Evolutionary conservation across 2,329 filamentous ascomycete species (phyloP).

Genomic region (Claviceps pazoutovae): DNA sequence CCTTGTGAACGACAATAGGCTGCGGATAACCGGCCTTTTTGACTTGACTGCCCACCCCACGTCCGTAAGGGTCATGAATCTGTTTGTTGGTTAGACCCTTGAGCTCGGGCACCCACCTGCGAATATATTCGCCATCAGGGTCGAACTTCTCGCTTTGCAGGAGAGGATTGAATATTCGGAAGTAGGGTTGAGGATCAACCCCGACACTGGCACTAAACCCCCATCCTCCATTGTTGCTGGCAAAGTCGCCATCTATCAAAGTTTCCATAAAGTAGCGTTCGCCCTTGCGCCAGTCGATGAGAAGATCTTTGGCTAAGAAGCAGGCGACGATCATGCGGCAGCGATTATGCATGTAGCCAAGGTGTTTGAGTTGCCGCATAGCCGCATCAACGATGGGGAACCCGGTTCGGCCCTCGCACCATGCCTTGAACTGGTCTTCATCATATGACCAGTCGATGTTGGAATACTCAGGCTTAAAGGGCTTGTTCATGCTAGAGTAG

Average conservation of each 20-base stretch:
- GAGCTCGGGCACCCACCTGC: constrained; percentile 70
- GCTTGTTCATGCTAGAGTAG: constrained; percentile 37
- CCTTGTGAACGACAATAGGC: constrained; percentile 62
- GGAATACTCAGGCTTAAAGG: constrained; percentile 67
- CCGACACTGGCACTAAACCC: constrained; percentile 48
- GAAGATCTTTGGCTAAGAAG: constrained; percentile 66
- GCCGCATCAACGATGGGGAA: constrained; percentile 77
- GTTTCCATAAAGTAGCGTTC: constrained; percentile 75
- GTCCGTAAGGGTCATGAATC: constrained; percentile 68
- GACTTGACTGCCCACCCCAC: constrained; percentile 44
- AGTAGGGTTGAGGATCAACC: constrained; percentile 80
- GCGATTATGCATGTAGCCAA: constrained; percentile 74
- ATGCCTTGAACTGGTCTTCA: constrained; percentile 51
- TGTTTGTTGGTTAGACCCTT: constrained; percentile 47
- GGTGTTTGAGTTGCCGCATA: constrained; percentile 60
- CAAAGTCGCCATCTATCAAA: constrained; percentile 67
- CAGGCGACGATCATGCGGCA: constrained; percentile 73
- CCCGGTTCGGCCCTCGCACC: constrained; percentile 62
- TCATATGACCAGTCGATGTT: constrained; percentile 76
- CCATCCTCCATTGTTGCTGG: constrained; percentile 57
- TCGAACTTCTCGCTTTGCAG: constrained; percentile 83
- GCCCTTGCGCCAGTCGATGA: constrained; percentile 73
- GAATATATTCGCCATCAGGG: constrained; percentile 62
- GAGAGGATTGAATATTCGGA: constrained; percentile 77
- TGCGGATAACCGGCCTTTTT: constrained; percentile 58